Evolutionary conservation across 345 rosid genomes (phyloP).

Genomic region (Barbarea vulgaris): DNA sequence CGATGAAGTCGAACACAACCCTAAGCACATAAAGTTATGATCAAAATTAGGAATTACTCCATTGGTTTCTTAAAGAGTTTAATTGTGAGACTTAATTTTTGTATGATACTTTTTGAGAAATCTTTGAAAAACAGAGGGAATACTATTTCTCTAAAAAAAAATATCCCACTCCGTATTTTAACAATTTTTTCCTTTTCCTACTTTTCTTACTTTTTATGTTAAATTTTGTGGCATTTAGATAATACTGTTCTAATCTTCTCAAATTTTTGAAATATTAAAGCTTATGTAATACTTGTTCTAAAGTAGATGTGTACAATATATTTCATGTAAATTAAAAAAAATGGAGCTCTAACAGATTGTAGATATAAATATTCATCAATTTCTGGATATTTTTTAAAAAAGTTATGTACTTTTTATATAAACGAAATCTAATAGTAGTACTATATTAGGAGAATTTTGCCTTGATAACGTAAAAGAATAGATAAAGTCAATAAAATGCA

Average conservation of each 20-base stretch:
- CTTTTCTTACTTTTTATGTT: background rate
- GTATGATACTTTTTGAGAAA: no score
- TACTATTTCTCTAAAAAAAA: no score
- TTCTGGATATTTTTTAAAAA: no score
- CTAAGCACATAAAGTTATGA: background rate
- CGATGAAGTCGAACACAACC: background rate
- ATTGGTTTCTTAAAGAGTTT: no score
- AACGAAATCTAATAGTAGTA: background rate
- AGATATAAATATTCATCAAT: background rate
- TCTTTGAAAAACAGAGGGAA: no score
- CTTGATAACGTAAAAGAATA: background rate
- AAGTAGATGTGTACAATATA: background rate
- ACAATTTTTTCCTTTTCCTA: background rate
- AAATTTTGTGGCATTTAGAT: background rate
- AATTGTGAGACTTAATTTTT: no score
- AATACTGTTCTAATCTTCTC: background rate
- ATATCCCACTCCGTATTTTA: background rate
- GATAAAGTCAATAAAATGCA: background rate
- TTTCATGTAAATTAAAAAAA: background rate
- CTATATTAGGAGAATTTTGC: background rate
- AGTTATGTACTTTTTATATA: background rate
- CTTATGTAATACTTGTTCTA: background rate
- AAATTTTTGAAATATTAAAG: background rate
- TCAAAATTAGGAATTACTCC: background rate
- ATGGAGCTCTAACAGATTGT: background rate